These are phyloP conservation scores for Aspergillus fischeri DNA, from an alignment of 2,329 filamentous ascomycete genomes.

Conservation along the genomic window DNA sequence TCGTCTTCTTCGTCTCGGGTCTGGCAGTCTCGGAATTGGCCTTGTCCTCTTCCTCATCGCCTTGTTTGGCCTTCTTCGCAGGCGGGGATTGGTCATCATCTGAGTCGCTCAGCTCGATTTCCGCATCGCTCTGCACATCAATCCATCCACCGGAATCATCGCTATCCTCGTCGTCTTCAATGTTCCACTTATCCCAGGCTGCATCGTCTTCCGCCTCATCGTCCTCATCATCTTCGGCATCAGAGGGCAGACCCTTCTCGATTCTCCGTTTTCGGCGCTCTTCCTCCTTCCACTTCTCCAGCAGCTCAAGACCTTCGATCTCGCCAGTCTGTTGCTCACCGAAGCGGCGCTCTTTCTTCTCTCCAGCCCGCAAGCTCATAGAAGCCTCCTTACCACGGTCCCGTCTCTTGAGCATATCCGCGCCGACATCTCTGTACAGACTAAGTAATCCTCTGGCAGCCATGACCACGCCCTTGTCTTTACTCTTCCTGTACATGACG, in stretches of 20 bases:
- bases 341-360: constrained; percentile 72
- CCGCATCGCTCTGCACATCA: constrained; percentile 77
- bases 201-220: constrained; percentile 55
- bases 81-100: constrained; percentile 67
- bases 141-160: constrained; percentile 89
- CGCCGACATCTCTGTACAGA: constrained; percentile 85
- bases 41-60: constrained; percentile 35
- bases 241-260: constrained; percentile 62
- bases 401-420: constrained; percentile 81
- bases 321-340: constrained; percentile 75
- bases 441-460: constrained; percentile 87
- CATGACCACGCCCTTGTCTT: constrained; percentile 99
- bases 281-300: constrained; percentile 91
- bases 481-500: constrained; percentile 92
- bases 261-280: constrained; percentile 70
- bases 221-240: constrained; percentile 58
- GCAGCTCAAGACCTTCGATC: constrained; percentile 86
- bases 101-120: constrained; percentile 66
- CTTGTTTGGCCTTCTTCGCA: constrained; percentile 60
- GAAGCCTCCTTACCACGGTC: constrained; percentile 89
- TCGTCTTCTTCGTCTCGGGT: constrained; percentile 34
- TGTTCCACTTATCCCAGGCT: constrained; percentile 54
- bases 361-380: constrained; percentile 72
- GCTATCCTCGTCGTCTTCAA: constrained; percentile 55
- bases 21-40: constrained; percentile 37